Conservation (phyloP, 306 rosid species). For the Casuarina equisetifolia region DNA sequence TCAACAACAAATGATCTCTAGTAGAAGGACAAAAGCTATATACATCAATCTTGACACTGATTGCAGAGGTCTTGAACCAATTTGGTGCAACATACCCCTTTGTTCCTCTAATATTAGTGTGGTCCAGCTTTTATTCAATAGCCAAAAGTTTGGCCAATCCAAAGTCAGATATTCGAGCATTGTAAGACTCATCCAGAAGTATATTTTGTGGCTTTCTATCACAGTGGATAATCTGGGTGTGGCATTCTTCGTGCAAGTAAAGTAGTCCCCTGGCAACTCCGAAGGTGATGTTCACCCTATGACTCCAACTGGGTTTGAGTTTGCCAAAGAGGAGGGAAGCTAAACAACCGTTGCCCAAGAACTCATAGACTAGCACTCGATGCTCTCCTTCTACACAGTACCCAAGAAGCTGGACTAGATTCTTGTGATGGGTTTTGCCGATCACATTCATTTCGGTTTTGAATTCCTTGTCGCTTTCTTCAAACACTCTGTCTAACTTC, state of each 20-base stretch:
- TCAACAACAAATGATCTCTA: constrained; percentile 28
- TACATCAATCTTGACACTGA: constrained; percentile 27
- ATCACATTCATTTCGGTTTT: too few species aligned
- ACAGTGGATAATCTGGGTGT: too few species aligned
- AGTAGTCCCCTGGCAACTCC: too few species aligned
- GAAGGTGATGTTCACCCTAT: neutral
- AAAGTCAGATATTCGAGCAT: neutral
- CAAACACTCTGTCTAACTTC: too few species aligned
- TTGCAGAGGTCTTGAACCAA: constrained; percentile 28
- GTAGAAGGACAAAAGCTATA: constrained; percentile 2
- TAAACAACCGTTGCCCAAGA: constrained; percentile 29
- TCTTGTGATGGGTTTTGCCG: too few species aligned
- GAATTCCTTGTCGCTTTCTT: too few species aligned
- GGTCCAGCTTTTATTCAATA: constrained; percentile 6
- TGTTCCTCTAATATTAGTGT: neutral
- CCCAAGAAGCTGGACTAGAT: constrained; percentile 23
- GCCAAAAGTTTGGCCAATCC: constrained; percentile 34
- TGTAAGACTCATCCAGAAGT: too few species aligned
- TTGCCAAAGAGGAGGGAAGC: constrained; percentile 32
- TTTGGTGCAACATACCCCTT: constrained; percentile 35
- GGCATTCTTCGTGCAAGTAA: too few species aligned
- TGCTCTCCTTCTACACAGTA: constrained; percentile 19
- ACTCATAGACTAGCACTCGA: constrained; percentile 25
- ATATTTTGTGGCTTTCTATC: too few species aligned
- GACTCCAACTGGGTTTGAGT: constrained; percentile 12